Evolutionary conservation across 148 eudicot species (phyloP), one percentile per base, ranked within the genome.

Genomic region (Spergularia marina): DNA sequence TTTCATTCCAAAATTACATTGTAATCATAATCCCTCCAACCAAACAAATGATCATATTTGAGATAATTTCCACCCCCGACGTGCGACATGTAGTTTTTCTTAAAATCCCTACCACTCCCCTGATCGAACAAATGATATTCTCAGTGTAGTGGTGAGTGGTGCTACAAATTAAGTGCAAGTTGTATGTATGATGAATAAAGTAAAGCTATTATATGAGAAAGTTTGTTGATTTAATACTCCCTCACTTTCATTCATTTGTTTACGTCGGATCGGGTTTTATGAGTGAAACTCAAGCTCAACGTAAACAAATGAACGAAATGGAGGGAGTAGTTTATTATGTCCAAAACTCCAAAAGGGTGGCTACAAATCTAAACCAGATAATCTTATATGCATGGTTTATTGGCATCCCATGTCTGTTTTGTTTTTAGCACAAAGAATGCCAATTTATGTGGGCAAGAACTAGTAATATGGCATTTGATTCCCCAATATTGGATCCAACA

Each of bases 351-450:
- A 56, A 76, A 67, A 76, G 73, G 57, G 18, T 68, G 77, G 15
- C 72, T 73, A 44, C 34, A 25, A 58, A 11, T 11, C 14, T 6
- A 30, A 68, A 44, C 49, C 40, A 70, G 77, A 52, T 68, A 74
- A 68, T 68, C 34, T 40, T 44, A 44, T 44, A 20, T 53, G 36
- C 36, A 30, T 30, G 36, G 36, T 30, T 30, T 30, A 30, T 30
- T 30, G 70, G 70, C 53, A 68, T 74, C 68, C 82, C 78, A 74
- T 79, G 74, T n/a, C n/a, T n/a, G n/a, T 53, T 65, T 21, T 57
- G 68, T 65, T 34, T 65, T 57, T 65, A 30, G n/a, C 51, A 44
- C 51, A 72, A 55, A 14, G 40, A 51, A 6, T 65, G 7, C 71
- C 65, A 59, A 11, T 11, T 30, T 59, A 53, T 53, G 47, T 53